Percentiles rank a stretch among this genome's conserved stretches.
phyloP scores from a whole-genome alignment of 2,329 filamentous ascomycete species.

The Rutstroemia sp. region DNA sequence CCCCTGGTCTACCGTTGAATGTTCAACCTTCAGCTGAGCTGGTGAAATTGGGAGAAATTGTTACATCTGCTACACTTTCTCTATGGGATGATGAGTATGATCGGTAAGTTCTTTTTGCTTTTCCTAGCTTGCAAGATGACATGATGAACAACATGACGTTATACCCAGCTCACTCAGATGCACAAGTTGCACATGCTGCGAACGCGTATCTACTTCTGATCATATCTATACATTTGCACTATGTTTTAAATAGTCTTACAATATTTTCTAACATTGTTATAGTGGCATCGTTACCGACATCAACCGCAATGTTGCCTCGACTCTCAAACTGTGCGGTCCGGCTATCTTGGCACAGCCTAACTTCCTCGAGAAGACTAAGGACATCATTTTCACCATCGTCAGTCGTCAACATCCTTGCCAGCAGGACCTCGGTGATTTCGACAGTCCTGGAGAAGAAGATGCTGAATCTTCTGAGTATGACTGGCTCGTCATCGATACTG shows the following conservation, averaged over 20 bases:
- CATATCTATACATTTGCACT: constrained; percentile 15
- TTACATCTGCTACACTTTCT: constrained; percentile 75
- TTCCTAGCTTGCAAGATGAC: constrained; percentile 24
- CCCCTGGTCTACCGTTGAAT: constrained; percentile 77
- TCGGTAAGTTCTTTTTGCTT: constrained; percentile 58
- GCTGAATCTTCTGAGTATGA: constrained; percentile 87
- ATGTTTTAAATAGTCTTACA: constrained; percentile 11
- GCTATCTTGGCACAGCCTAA: constrained; percentile 69
- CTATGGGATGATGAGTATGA: constrained; percentile 89
- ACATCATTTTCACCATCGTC: constrained; percentile 70
- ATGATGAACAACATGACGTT: constrained; percentile 88
- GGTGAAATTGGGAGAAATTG: constrained; percentile 75
- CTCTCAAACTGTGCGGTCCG: constrained; percentile 84
- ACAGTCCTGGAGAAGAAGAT: constrained; percentile 60
- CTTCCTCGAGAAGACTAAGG: constrained; percentile 68
- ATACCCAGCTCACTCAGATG: constrained; percentile 99
- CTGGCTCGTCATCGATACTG: constrained; percentile 94
- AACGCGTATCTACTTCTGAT: constrained; percentile 56
- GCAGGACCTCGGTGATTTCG: constrained; percentile 77
- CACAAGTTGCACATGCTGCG: constrained; percentile 79
- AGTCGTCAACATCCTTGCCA: constrained; percentile 90
- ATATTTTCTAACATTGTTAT: constrained; percentile 8
- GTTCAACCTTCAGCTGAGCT: constrained; percentile 72
- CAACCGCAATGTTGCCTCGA: constrained; percentile 86
- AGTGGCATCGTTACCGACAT: constrained; percentile 70